These are phyloP conservation scores for Lentinula guzmanii DNA, from an alignment of 768 basidiomycete species.

Conservation along the genomic window DNA sequence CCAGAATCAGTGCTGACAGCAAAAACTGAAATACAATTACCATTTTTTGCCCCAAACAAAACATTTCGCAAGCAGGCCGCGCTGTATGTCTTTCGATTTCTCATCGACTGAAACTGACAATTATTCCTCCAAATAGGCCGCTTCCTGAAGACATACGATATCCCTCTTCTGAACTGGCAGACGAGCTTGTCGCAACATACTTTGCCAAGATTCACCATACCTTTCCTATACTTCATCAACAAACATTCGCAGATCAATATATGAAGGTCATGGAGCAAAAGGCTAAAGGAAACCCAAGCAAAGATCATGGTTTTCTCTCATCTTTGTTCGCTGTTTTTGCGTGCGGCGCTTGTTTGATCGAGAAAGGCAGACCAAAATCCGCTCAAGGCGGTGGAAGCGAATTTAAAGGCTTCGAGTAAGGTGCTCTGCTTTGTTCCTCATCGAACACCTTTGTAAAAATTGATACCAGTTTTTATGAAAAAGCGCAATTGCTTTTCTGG, in stretches of 20 bases:
- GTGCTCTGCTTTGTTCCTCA: not conserved
- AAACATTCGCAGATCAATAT: constrained; percentile 12
- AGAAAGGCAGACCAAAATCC: not conserved
- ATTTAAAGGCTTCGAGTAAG: constrained; percentile 14
- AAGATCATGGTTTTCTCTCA: constrained; percentile 10
- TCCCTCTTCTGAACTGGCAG: constrained; percentile 10
- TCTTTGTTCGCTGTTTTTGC: constrained; percentile 15
- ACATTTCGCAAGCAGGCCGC: constrained; percentile 7
- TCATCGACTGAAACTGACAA: not conserved
- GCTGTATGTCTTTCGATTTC: constrained; percentile 4
- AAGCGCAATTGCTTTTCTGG: constrained; percentile 13
- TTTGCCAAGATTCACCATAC: constrained; percentile 13
- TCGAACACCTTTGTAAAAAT: not conserved
- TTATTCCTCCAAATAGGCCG: constrained; percentile 4
- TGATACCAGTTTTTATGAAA: constrained; percentile 10
- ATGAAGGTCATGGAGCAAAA: constrained; percentile 10
- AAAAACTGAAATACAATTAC: constrained; percentile 7
- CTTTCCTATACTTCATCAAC: constrained; percentile 14
- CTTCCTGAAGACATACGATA: constrained; percentile 11
- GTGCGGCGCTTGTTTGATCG: constrained; percentile 10
- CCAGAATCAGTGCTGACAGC: not conserved
- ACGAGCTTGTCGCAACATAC: constrained; percentile 13
- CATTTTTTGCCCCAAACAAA: constrained; percentile 8
- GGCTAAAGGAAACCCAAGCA: constrained; percentile 5
- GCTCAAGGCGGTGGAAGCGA: constrained; percentile 2